Base-by-base conservation (phyloP, 2,329 filamentous ascomycete genomes). In the Penicillium concentricum region DNA sequence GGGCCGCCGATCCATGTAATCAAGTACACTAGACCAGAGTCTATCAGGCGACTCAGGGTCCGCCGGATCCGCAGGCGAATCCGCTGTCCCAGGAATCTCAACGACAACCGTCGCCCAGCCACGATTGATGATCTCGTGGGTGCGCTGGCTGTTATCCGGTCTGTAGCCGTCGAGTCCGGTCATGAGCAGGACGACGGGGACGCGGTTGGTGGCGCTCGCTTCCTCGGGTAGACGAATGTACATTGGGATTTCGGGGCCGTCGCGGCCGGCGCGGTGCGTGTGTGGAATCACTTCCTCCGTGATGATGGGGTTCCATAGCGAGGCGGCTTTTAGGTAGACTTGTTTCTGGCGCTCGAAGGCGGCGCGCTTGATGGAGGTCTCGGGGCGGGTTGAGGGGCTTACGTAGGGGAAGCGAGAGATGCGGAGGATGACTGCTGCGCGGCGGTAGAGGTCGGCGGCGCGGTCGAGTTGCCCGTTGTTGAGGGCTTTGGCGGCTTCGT, bases 381-480 rank as follows among this genome's bases (percentile, higher is more conserved):
- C 62, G 6, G 60, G 54, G 1, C 51, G 53, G 7, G 61, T 63
- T 22, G 54, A 49, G n/a, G 65, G 67, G 47, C 68, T 65, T 9
- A 73, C 69, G 58, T 73, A 73, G 4, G 89, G 88, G 67, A 92
- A 91, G 16, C 89, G 82, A 0, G 87, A 81, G 62, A 92, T 91
- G 51, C 89, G 82, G 72, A 89, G 87, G n/a, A 91, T 79, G 26
- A 87, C 85, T 22, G 87, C 88, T 5, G 87, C 87, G 22, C 88
- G 84, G n/a, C 90, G 79, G 71, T 87, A 90, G 18, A 88, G 78
- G 35, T 82, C 82, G 4, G 82, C 83, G 1, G 88, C 87, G 41
- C 79, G 78, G 38, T 79, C 76, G 5, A 68, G 70, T 55, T 87
- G 77, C 28, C 79, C 82, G 2, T 74, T 70, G 9, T 74, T 65